These are phyloP conservation scores for Eucalyptus tenuipes DNA, from an alignment of 345 rosid species.

Conservation along the genomic window DNA sequence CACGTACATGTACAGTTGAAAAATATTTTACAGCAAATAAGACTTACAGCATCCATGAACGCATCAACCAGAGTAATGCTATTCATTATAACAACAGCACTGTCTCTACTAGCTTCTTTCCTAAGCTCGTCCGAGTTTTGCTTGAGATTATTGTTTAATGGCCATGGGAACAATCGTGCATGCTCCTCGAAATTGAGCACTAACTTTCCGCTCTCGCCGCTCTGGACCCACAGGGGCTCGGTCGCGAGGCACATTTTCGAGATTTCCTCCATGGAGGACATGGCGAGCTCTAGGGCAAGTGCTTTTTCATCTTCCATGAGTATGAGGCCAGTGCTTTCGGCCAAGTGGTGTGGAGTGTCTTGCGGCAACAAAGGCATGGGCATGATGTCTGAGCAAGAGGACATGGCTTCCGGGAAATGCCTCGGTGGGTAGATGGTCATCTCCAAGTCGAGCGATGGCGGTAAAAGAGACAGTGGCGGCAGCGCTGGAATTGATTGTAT, in stretches of 20 bases:
- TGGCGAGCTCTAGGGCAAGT: conserved; percentile 57
- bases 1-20: neutral
- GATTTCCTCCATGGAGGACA: conserved; percentile 59
- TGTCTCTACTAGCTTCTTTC: conserved; percentile 66
- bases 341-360: conserved; percentile 10
- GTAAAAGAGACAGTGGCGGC: conserved; percentile 17
- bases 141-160: conserved; percentile 5
- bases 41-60: conserved; percentile 70
- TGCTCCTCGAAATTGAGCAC: conserved; percentile 58
- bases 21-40: neutral
- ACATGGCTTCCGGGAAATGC: conserved; percentile 14
- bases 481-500: conserved; percentile 26
- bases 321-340: conserved; percentile 16
- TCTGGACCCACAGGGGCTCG: conserved; percentile 68
- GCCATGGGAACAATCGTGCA: conserved; percentile 56
- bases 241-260: conserved; percentile 43
- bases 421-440: conserved; percentile 37
- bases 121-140: conserved; percentile 23
- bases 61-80: conserved; percentile 72
- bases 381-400: conserved; percentile 32
- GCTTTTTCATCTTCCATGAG: conserved; percentile 61
- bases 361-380: conserved; percentile 28
- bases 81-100: conserved; percentile 81
- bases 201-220: conserved; percentile 16
- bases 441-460: conserved; percentile 62